Conservation (phyloP, 306 rosid genomes). For the Erythrophleum fordii region DNA sequence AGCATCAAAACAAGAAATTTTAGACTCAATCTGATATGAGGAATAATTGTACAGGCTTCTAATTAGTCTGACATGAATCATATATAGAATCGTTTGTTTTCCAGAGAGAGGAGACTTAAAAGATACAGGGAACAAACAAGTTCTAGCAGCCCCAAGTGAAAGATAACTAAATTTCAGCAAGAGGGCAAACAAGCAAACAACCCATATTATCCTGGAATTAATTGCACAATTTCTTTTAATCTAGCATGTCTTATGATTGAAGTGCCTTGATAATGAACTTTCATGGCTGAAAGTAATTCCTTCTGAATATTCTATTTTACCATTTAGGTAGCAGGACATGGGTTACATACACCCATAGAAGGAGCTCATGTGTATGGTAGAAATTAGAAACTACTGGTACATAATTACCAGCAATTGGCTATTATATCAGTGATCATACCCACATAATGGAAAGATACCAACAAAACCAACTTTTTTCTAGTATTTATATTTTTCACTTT, state of each 20-base stretch:
- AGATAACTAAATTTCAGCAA: background rate
- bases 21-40: background rate
- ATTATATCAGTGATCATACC: background rate
- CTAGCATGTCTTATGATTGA: background rate
- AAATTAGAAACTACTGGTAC: background rate
- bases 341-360: background rate
- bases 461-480: constrained; percentile 4
- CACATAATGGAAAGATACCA: background rate
- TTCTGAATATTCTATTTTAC: background rate
- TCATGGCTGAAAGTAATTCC: background rate
- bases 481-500: background rate
- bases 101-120: background rate
- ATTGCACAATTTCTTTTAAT: background rate
- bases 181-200: background rate
- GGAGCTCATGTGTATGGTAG: background rate
- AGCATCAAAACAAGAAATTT: constrained; percentile 31
- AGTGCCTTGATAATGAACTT: background rate
- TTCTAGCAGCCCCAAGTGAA: background rate
- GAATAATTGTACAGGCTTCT: background rate
- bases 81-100: background rate
- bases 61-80: background rate
- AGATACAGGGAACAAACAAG: background rate
- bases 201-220: background rate
- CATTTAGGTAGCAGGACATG: background rate
- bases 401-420: background rate